These are phyloP conservation scores for Platanus orientalis DNA, from an alignment of 164 flowering plant genomes.

Conservation along the genomic window DNA sequence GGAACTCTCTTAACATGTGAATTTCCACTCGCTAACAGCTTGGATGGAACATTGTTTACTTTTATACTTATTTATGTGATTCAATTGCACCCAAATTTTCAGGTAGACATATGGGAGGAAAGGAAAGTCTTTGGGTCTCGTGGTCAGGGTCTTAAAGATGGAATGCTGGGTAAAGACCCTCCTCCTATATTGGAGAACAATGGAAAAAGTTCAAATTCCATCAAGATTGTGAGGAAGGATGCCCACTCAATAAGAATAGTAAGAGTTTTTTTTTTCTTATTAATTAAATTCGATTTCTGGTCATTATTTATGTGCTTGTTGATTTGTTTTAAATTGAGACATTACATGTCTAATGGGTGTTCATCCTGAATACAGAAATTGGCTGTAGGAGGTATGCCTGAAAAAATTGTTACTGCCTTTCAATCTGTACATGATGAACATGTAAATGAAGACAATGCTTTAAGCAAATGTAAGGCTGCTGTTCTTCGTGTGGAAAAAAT, in stretches of 20 bases:
- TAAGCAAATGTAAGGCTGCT: slow-evolving; percentile 54
- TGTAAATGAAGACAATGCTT: slow-evolving; percentile 52
- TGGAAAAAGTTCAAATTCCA: slow-evolving; percentile 56
- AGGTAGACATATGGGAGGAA: slow-evolving; percentile 95
- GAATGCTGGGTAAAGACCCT: slow-evolving; percentile 56
- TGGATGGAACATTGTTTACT: too few relatives aligned
- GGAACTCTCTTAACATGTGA: too few relatives aligned
- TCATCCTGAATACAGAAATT: slow-evolving; percentile 55
- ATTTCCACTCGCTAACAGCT: too few relatives aligned
- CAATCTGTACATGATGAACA: slow-evolving; percentile 64
- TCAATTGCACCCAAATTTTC: neutral
- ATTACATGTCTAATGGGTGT: neutral
- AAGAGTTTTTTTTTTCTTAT: slow-evolving; percentile 23
- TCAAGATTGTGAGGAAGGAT: slow-evolving; percentile 80
- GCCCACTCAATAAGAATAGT: slow-evolving; percentile 76
- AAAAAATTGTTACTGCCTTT: slow-evolving; percentile 74
- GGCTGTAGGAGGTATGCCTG: slow-evolving; percentile 80
- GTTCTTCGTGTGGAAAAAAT: slow-evolving; percentile 39
- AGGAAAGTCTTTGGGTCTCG: slow-evolving; percentile 96
- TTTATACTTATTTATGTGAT: too few relatives aligned
- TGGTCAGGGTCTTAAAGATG: slow-evolving; percentile 75
- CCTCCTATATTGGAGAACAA: slow-evolving; percentile 36
- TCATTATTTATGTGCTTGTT: too few relatives aligned
- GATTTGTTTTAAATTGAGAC: neutral
- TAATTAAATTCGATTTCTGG: neutral